Evolutionary conservation across 1,284 basidiomycete genomes (phyloP), one percentile per base, ranked within the genome.

Genomic region (Hymenochaete sp.): DNA sequence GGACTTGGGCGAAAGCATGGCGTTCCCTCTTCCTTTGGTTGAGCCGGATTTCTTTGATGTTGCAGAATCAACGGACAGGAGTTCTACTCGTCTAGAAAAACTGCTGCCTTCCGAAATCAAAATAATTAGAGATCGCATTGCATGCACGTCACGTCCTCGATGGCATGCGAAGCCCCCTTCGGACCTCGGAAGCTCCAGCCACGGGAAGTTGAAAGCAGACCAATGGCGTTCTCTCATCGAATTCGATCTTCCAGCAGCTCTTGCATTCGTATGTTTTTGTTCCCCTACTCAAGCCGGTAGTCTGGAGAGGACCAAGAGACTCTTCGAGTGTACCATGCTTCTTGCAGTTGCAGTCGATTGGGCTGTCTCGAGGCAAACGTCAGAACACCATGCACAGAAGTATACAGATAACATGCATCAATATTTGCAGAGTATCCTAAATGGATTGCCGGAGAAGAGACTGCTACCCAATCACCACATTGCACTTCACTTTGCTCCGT

Each of bases 181-280:
- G 8, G 59, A 65, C 32, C 62, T 59, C 49, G 64, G 66, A 4
- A 50, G 57, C 16, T 48, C 55, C 1, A 38, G 44, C 13, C 56
- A 55, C 9, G 66, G 66, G 1, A 56, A 53, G 3, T 46, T 64
- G 35, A 67, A 64, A 40, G 66, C 66, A 3, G 63, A 64, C 47
- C 55, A 67, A 51, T 68, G 66, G 66, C 53, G 57, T 2, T 56
- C 55, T 5, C 33, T 63, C 7, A 49, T 47, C 9, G 59, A 56
- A 0, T 39, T 67, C 2, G 58, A 59, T 39, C 49, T 67, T 13
- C 62, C 60, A 1, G 49, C 66, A 29, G 54, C 63, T 0, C 52
- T 67, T 4, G 53, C 63, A 35, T 51, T 52, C n/a, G 43, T 61
- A 13, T 63, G 60, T 61, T 57, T 51, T n/a, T 44, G 52, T 26